Conservation (phyloP, 1,139 yeast species). For the Pichia sp. region DNA sequence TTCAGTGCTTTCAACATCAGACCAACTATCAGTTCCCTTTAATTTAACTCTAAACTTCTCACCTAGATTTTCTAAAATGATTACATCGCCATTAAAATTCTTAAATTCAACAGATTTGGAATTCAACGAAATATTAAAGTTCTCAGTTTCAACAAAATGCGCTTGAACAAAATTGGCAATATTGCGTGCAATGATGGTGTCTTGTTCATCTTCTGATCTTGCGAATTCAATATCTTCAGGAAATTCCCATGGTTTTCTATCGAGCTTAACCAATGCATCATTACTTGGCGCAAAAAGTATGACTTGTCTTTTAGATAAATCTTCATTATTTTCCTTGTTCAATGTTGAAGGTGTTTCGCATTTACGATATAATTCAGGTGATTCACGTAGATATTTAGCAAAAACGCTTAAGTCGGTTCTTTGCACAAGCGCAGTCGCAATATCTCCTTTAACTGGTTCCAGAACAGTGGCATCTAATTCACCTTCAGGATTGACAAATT, state of each 20-base stretch:
- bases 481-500: constrained; percentile 16
- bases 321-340: constrained; percentile 19
- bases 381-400: constrained; percentile 51
- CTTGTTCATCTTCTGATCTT: constrained; percentile 31
- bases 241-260: constrained; percentile 63
- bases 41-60: constrained; percentile 36
- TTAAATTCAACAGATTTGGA: constrained; percentile 30
- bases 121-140: constrained; percentile 17
- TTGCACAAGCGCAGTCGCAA: constrained; percentile 37
- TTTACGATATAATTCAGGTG: constrained; percentile 36
- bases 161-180: constrained; percentile 46
- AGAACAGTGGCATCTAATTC: constrained; percentile 15
- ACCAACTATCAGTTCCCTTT: constrained; percentile 31
- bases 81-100: constrained; percentile 38
- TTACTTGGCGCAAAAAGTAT: constrained; percentile 56
- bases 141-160: constrained; percentile 40
- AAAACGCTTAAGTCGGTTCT: constrained; percentile 42
- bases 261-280: constrained; percentile 37
- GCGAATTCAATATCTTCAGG: constrained; percentile 34
- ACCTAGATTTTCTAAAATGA: constrained; percentile 39
- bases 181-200: constrained; percentile 40
- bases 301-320: constrained; percentile 29
- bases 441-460: constrained; percentile 27
- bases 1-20: constrained; percentile 38
- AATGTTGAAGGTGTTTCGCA: constrained; percentile 33